Conservation (phyloP, 495 filamentous ascomycete genomes). For the Cenococcum geophilum region DNA sequence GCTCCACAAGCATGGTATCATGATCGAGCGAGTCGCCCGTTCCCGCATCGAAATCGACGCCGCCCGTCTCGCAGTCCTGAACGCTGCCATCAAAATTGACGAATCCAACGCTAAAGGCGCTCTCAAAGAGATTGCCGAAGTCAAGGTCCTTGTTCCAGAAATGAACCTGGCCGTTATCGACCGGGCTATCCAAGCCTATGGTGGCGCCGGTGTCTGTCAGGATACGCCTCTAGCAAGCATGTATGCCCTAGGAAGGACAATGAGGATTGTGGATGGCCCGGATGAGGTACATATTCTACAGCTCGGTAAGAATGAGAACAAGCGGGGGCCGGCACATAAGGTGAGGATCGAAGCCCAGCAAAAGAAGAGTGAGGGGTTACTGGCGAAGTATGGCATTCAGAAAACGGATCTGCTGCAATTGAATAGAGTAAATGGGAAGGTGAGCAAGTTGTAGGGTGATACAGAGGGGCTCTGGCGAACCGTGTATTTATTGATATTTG, state of each 20-base stretch:
- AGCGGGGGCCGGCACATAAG: constrained; percentile 33
- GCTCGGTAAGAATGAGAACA: constrained; percentile 42
- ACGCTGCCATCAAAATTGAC: constrained; percentile 43
- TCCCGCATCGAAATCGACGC: constrained; percentile 42
- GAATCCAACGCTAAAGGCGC: constrained; percentile 40
- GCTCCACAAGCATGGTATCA: constrained; percentile 41
- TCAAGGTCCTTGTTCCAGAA: constrained; percentile 40
- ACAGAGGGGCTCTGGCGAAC: background rate
- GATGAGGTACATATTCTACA: constrained; percentile 43
- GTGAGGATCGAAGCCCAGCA: constrained; percentile 39
- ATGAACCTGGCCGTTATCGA: constrained; percentile 37
- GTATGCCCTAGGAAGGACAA: constrained; percentile 30
- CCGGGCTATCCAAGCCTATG: constrained; percentile 42
- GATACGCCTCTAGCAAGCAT: constrained; percentile 35
- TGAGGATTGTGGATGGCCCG: constrained; percentile 39
- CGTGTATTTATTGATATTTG: background rate
- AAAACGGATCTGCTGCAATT: constrained; percentile 35
- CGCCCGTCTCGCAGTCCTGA: constrained; percentile 38
- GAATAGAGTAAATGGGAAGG: constrained; percentile 28
- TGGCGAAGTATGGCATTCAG: constrained; percentile 37
- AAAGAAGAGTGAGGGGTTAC: constrained; percentile 34
- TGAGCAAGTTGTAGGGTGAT: constrained; percentile 12
- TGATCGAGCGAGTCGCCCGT: constrained; percentile 40
- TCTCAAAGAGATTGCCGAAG: constrained; percentile 43
- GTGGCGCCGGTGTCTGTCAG: constrained; percentile 39